Conservation (phyloP, 2,329 filamentous ascomycete genomes). For the Colletotrichum horii region DNA sequence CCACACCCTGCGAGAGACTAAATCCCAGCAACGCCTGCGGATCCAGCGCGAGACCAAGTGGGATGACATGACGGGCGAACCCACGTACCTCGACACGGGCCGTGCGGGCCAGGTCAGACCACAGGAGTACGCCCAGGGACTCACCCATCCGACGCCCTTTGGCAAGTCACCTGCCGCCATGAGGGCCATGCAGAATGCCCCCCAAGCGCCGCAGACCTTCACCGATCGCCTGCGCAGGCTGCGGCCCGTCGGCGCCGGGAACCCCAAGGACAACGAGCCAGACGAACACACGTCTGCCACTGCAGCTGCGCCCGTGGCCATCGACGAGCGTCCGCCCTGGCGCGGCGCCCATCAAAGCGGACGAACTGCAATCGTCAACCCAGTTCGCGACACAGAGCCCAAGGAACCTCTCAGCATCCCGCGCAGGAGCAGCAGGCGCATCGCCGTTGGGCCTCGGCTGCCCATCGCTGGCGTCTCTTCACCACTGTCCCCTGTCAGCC, state of each 20-base stretch:
- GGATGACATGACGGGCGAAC: conserved; percentile 72
- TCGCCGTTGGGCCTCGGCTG: conserved; percentile 27
- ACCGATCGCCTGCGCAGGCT: conserved; percentile 51
- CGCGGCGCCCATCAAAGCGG: conserved; percentile 76
- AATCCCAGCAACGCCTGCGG: conserved; percentile 39
- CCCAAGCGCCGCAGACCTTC: conserved; percentile 37
- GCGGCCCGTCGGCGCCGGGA: conserved; percentile 31
- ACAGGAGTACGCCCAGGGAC: conserved; percentile 48
- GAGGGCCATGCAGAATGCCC: conserved; percentile 25
- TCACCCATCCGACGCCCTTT: conserved; percentile 31
- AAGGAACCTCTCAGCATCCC: conserved; percentile 63
- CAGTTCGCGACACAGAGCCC: conserved; percentile 65
- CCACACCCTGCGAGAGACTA: conserved; percentile 40
- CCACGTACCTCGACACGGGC: conserved; percentile 61
- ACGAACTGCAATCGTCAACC: conserved; percentile 66
- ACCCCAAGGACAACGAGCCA: neutral
- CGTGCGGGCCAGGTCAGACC: conserved; percentile 63
- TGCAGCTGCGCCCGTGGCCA: conserved; percentile 13
- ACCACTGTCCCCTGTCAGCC: conserved; percentile 35
- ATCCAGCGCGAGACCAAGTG: conserved; percentile 53
- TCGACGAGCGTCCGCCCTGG: conserved; percentile 66
- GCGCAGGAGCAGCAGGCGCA: conserved; percentile 52
- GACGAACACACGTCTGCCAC: conserved; percentile 25
- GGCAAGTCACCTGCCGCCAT: conserved; percentile 23
- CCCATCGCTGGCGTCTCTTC: conserved; percentile 23